Evolutionary conservation across 1,284 basidiomycete species (phyloP).

Genomic region (Naganishia sp.): DNA sequence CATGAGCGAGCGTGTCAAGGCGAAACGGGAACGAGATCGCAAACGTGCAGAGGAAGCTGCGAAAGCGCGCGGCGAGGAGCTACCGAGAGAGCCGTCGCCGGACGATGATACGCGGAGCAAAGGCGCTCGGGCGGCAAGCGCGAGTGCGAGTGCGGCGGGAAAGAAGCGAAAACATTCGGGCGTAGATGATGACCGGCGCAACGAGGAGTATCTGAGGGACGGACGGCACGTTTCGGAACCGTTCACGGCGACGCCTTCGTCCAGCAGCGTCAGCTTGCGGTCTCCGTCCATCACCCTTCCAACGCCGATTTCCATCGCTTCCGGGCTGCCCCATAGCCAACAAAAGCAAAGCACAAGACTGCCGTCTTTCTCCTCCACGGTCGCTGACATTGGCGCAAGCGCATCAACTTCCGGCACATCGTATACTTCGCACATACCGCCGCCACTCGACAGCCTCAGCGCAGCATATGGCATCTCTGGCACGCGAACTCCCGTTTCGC

Average conservation of each 20-base stretch:
- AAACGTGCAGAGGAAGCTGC: constrained; percentile 30
- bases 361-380: constrained; percentile 14
- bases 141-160: constrained; percentile 4
- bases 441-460: background rate
- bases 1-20: constrained; percentile 53
- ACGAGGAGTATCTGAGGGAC: constrained; percentile 8
- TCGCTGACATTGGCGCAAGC: constrained; percentile 5
- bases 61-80: constrained; percentile 7
- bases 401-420: background rate
- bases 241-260: constrained; percentile 23
- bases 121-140: constrained; percentile 22
- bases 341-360: constrained; percentile 9
- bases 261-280: constrained; percentile 17
- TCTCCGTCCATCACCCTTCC: constrained; percentile 18
- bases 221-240: constrained; percentile 25
- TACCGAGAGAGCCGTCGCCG: constrained; percentile 17
- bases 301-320: constrained; percentile 4
- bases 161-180: constrained; percentile 23
- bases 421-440: constrained; percentile 3
- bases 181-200: background rate
- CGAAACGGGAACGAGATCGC: constrained; percentile 45
- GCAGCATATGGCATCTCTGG: background rate
- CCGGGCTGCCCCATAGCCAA: constrained; percentile 1
- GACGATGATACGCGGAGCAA: constrained; percentile 30
- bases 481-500: constrained; percentile 7